phyloP scores from a whole-genome alignment of 1,139 yeast species.

The Magnusiomyces clavatus region DNA sequence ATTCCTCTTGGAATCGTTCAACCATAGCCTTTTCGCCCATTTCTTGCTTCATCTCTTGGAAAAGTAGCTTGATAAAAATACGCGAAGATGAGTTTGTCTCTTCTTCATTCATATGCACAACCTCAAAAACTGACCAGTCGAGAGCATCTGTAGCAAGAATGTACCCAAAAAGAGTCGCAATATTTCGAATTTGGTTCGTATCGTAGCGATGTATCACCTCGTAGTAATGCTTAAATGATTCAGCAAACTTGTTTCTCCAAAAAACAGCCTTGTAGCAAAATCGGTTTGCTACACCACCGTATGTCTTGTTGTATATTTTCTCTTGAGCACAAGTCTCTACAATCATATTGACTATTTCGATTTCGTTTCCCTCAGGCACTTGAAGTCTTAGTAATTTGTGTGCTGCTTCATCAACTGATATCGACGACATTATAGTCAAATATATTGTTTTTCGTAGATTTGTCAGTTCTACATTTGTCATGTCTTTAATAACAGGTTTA shows the following conservation, averaged over 20 bases:
- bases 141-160: conserved; percentile 63
- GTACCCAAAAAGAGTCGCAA: conserved; percentile 86
- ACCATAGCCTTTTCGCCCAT: conserved; percentile 51
- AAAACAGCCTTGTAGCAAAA: conserved; percentile 42
- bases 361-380: conserved; percentile 27
- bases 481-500: conserved; percentile 42
- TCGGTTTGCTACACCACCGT: conserved; percentile 70
- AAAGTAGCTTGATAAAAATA: conserved; percentile 70
- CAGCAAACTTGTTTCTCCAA: conserved; percentile 53
- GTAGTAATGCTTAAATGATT: conserved; percentile 52
- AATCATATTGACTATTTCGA: conserved; percentile 61
- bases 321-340: conserved; percentile 83
- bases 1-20: conserved; percentile 44
- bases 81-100: conserved; percentile 76
- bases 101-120: conserved; percentile 55
- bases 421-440: conserved; percentile 80
- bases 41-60: conserved; percentile 75
- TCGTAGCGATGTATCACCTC: conserved; percentile 57
- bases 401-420: conserved; percentile 89
- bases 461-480: conserved; percentile 58
- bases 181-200: conserved; percentile 63
- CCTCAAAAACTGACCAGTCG: conserved; percentile 50
- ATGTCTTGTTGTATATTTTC: conserved; percentile 77
- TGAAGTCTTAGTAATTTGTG: conserved; percentile 58
- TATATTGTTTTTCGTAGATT: conserved; percentile 70